Evolutionary conservation across 139 green algal species (phyloP).

Genomic region (Nannochloris sp.): DNA sequence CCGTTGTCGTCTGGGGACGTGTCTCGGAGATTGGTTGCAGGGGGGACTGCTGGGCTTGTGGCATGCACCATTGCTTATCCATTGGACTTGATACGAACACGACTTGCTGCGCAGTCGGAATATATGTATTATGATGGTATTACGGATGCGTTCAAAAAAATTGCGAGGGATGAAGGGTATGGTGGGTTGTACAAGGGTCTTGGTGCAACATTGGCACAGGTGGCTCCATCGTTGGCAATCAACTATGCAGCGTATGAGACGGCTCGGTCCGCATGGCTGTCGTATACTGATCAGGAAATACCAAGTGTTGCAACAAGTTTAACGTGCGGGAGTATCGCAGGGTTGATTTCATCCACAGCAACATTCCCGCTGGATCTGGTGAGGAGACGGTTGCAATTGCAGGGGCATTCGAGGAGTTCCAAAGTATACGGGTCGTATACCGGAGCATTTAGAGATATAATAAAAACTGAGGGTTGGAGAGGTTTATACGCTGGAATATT

Average conservation of each 20-base stretch:
- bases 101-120: constrained; percentile 58
- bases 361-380: constrained; percentile 88
- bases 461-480: constrained; percentile 34
- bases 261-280: constrained; percentile 41
- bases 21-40: constrained; percentile 48
- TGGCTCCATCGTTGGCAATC: constrained; percentile 72
- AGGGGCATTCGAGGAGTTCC: constrained; percentile 29
- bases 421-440: constrained; percentile 32
- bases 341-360: constrained; percentile 64
- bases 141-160: constrained; percentile 44
- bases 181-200: constrained; percentile 86
- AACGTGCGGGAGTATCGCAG: constrained; percentile 63
- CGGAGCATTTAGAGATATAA: constrained; percentile 40
- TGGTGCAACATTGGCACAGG: constrained; percentile 78
- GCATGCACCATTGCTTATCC: constrained; percentile 86
- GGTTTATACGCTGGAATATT: constrained; percentile 81
- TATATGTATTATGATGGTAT: constrained; percentile 66
- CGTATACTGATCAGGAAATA: background rate
- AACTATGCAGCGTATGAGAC: constrained; percentile 88
- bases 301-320: constrained; percentile 51
- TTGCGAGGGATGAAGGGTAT: constrained; percentile 70
- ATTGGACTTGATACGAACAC: constrained; percentile 87
- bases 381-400: constrained; percentile 72
- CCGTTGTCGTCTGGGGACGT: constrained; percentile 23
- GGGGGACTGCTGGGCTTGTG: constrained; percentile 61